These are phyloP conservation scores for Sphaerulina vaccinii DNA, from an alignment of 2,329 filamentous ascomycete genomes.

Conservation along the genomic window DNA sequence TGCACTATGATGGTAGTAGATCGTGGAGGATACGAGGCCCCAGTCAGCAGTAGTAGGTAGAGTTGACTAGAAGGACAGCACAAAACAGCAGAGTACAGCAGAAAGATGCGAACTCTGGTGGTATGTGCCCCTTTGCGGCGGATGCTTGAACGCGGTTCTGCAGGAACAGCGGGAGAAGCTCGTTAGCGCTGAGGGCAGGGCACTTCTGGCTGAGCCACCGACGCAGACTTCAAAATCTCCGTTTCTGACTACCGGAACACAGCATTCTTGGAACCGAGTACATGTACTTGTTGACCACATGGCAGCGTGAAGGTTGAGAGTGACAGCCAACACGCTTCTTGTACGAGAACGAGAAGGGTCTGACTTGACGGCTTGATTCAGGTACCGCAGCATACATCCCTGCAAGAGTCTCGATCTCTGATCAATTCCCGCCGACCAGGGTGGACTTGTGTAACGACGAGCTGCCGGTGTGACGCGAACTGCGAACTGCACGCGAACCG, in stretches of 20 bases:
- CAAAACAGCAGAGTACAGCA: neutral
- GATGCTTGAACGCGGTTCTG: constrained; percentile 14
- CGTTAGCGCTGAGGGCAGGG: constrained; percentile 10
- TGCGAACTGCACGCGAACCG: neutral
- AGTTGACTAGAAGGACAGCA: neutral
- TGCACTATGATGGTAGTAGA: neutral
- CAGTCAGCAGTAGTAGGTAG: constrained; percentile 4
- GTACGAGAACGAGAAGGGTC: neutral
- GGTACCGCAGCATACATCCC: constrained; percentile 4
- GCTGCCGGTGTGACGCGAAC: constrained; percentile 1
- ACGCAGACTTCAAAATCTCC: constrained; percentile 12
- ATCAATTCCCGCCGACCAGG: neutral
- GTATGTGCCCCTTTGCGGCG: constrained; percentile 17
- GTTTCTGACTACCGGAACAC: neutral
- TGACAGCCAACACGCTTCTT: neutral
- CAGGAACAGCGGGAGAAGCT: constrained; percentile 17
- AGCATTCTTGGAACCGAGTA: neutral
- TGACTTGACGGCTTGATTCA: neutral
- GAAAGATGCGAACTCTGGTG: neutral
- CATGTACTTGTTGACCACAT: neutral
- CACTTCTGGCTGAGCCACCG: constrained; percentile 9
- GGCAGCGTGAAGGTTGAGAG: neutral
- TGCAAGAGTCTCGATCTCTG: constrained; percentile 8
- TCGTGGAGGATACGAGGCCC: constrained; percentile 10
- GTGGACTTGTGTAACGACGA: neutral